Percentiles rank a stretch among this genome's conserved stretches.
These are phyloP conservation scores for Saccharomyces hybrid DNA, from an alignment of 1,139 yeast species.

Conservation along the genomic window DNA sequence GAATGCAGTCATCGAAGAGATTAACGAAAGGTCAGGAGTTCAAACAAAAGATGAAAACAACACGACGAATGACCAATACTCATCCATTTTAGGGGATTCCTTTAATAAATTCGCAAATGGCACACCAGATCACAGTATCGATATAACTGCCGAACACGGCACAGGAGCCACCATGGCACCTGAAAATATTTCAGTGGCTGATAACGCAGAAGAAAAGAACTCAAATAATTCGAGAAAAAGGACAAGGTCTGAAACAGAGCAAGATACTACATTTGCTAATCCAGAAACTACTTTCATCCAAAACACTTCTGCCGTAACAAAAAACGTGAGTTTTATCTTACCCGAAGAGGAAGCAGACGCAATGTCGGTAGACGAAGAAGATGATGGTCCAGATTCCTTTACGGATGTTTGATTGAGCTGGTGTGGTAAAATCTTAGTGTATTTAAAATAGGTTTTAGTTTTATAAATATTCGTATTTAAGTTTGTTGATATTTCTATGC, in stretches of 20 bases:
- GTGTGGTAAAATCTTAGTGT: neutral
- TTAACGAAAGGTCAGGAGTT: conserved; percentile 13
- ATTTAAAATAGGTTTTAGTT: neutral
- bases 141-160: conserved; percentile 7
- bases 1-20: conserved; percentile 19
- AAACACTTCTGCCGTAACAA: conserved; percentile 7
- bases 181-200: neutral
- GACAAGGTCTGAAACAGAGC: conserved; percentile 6
- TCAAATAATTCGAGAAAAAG: conserved; percentile 5
- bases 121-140: conserved; percentile 13
- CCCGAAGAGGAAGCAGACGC: conserved; percentile 13
- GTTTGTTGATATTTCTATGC: neutral
- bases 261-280: neutral
- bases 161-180: neutral
- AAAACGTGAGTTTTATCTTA: conserved; percentile 18
- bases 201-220: conserved; percentile 12
- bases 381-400: conserved; percentile 6
- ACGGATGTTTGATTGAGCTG: neutral
- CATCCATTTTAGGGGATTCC: conserved; percentile 25
- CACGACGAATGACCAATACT: conserved; percentile 24
- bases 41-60: conserved; percentile 13
- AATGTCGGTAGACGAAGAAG: conserved; percentile 8
- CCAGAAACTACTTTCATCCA: neutral
- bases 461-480: neutral
- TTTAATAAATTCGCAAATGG: conserved; percentile 11